A percentile compares a stretch with the other conserved stretches of the same genome.
Conservation (phyloP, 2,329 filamentous ascomycete genomes). For the Aspergillus sp. region DNA sequence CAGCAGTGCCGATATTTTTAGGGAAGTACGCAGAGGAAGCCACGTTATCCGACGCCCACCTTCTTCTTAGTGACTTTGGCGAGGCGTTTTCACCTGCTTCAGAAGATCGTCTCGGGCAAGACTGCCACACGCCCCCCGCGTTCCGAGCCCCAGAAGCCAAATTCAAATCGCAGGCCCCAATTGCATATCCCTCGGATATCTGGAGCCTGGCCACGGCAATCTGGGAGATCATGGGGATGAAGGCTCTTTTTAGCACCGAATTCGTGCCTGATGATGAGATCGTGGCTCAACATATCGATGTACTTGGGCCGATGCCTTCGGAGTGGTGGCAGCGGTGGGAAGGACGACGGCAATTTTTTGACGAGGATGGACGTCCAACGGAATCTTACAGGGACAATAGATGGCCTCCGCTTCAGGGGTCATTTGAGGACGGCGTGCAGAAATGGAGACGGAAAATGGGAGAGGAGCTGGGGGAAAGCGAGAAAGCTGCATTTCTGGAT, state of each 20-base stretch:
- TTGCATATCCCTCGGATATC: conserved; percentile 27
- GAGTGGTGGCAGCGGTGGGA: conserved; percentile 21
- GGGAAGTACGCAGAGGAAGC: conserved; percentile 31
- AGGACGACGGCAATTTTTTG: conserved; percentile 14
- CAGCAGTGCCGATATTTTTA: conserved; percentile 21
- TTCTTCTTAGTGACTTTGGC: conserved; percentile 35
- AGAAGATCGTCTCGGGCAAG: conserved; percentile 22
- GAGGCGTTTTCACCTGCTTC: conserved; percentile 19
- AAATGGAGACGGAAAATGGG: conserved; percentile 13
- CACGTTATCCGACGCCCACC: conserved; percentile 25
- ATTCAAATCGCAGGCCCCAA: conserved; percentile 12
- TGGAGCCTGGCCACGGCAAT: conserved; percentile 28
- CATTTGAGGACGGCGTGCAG: conserved; percentile 16
- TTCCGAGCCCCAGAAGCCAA: conserved; percentile 17
- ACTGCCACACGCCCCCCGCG: conserved; percentile 22
- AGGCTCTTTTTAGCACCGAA: conserved; percentile 21
- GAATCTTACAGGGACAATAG: conserved; percentile 1
- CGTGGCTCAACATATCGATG: conserved; percentile 21
- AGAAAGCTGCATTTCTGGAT: conserved; percentile 17
- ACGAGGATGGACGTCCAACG: conserved; percentile 15
- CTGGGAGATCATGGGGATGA: conserved; percentile 30
- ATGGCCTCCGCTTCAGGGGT: conserved; percentile 9
- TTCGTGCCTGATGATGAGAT: conserved; percentile 18
- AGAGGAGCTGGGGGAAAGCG: conserved; percentile 10
- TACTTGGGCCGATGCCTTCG: conserved; percentile 20